Base-by-base conservation (phyloP, 2,329 filamentous ascomycete species). In the Ophioceras dolichostomum region DNA sequence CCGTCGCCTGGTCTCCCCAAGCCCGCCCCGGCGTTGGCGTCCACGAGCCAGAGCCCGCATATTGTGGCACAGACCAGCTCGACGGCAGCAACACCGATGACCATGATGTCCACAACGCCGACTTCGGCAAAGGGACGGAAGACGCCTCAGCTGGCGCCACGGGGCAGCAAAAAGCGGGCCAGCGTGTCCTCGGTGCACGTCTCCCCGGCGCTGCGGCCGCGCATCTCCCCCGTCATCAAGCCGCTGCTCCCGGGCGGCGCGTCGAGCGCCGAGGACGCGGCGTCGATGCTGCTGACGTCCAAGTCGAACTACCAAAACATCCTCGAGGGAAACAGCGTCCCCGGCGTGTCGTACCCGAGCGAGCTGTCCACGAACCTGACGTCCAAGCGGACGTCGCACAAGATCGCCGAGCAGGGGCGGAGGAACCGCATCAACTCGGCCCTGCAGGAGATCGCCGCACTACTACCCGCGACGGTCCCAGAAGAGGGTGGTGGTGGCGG, bases 231-330 rank as follows among this genome's bases (percentile, higher is more conserved):
- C 3, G 94, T 77, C 55, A 94, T 98, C 56, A 94, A 94, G 55
- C 89, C 91, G 9, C 59, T 95, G 17, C 70, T 95, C 33, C 86
- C 87, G 4, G 68, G 60, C 9, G 56, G 68, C 3, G 59, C 68
- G 39, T 65, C 70, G 2, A 19, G 17, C 12, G 66, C 65, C 4
- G 74, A 78, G 45, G 72, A 76, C 47, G 68, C 73, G 2, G 69
- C 75, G 0, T 79, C 74, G n/a, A 70, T 86, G 20, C 71, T 96
- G 32, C 70, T 98, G 20, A 84, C 88, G 26, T 86, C 84, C 13
- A 96, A 96, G 56, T 96, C 89, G 2, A 98, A 98, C 52, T 98
- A 98, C 51, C 89, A 96, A 52, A 94, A 95, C 49, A 91, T 98
- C 27, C 63, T 98, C 10, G 91, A 96, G 55, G 91, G 91, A 34